Base-by-base conservation (phyloP, 2,329 filamentous ascomycete genomes). In the Hyphodiscus sp. region DNA sequence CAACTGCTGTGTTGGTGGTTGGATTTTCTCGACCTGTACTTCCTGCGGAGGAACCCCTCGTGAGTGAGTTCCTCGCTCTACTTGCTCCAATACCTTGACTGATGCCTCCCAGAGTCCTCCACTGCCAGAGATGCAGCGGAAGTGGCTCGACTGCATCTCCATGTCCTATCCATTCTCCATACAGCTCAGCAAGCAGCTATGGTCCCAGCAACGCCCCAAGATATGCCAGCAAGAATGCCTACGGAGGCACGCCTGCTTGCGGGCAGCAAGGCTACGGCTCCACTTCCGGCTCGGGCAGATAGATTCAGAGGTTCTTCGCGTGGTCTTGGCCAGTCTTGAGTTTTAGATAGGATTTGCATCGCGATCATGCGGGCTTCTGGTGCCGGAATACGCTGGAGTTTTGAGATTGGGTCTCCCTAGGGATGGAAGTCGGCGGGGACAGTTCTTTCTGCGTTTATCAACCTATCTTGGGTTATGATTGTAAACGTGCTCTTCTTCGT, bases 21-120 rank as follows among this genome's bases (percentile, higher is more conserved):
- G 20, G 9, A 6, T 38, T 20, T 45, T n/a, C 23, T 15, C 19
- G 18, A 45, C 41, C 15, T 54, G 52, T 23, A 38, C 46, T 11
- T 18, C 30, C 20, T 56, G 54, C 29, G 43, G 26, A 10, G 54
- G 54, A 3, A 18, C 41, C n/a, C 33, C 41, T 11, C 26, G 41
- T 15, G 20, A 2, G 52, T 54, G 45, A 18, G 23, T 49, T 43
- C 29, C 16, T 30, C 20, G 13, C 29, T 1, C 30, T 26, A 13
- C n/a, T 6, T 41, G 23, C 13, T 4, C 20, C 10, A 26, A 19
- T 2, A 15, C 26, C 13, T n/a, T 13, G 26, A 47, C 44, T 42
- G 44, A 52, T 8, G 15, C 13, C 9, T 41, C 2, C 30, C 15
- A 48, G 45, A 33, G 20, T n/a, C 13, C 3, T 3, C 1, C 4